Evolutionary conservation across 805 yeast species (phyloP).

Genomic region (Barnettozyma salicaria): DNA sequence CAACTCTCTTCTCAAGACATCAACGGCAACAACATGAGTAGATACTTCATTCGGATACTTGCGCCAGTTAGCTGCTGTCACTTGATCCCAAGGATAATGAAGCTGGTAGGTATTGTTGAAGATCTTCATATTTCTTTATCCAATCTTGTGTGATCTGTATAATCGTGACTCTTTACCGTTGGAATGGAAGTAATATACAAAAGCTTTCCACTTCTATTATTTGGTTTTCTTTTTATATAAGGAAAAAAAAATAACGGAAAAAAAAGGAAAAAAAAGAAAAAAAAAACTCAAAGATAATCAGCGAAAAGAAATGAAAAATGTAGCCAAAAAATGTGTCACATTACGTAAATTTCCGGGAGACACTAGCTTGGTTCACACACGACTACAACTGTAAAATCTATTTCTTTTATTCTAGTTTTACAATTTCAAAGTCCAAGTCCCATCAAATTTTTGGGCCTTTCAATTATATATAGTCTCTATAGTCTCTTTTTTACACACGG

Average conservation of each 20-base stretch:
- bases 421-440: no score
- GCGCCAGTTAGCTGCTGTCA: slow-evolving; percentile 93
- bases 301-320: not conserved
- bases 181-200: no score
- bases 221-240: no score
- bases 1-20: slow-evolving; percentile 70
- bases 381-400: not conserved
- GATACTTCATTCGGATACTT: slow-evolving; percentile 94
- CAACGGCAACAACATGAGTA: slow-evolving; percentile 91
- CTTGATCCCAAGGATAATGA: slow-evolving; percentile 87
- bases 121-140: slow-evolving; percentile 53
- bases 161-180: not conserved
- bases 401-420: no score
- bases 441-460: no score
- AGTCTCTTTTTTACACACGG: no score
- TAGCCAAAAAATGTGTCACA: not conserved
- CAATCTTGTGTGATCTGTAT: not conserved
- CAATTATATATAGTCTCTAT: no score
- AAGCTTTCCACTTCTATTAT: not conserved
- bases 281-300: not conserved
- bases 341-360: not conserved
- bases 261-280: not conserved
- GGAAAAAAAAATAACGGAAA: no score
- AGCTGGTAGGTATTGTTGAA: slow-evolving; percentile 67
- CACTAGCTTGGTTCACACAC: not conserved